phyloP scores from a whole-genome alignment of 2,329 filamentous ascomycete genomes.

The Alternaria sp. region DNA sequence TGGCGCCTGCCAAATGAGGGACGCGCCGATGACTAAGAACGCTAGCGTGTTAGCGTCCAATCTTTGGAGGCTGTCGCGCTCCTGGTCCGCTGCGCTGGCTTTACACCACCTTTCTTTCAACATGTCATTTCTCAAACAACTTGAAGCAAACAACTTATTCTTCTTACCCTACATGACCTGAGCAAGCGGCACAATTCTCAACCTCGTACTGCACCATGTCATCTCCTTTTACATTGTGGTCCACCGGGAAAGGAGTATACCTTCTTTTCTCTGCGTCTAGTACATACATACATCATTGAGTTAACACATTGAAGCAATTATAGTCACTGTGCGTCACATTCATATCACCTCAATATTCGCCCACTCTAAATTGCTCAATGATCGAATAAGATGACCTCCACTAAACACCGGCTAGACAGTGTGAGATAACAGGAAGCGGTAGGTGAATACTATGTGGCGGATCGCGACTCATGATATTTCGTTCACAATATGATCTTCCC shows the following conservation, averaged over 20 bases:
- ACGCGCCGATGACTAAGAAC: neutral
- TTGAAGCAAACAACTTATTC: neutral
- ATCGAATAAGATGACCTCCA: neutral
- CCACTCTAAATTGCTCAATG: neutral
- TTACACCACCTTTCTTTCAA: neutral
- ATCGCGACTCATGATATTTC: neutral
- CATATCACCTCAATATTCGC: neutral
- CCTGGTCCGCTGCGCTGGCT: neutral
- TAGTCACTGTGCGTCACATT: accelerated
- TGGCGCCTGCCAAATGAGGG: neutral
- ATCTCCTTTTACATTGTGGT: neutral
- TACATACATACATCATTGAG: neutral
- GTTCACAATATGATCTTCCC: neutral
- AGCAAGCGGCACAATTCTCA: neutral
- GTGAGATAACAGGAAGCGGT: neutral
- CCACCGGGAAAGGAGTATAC: neutral
- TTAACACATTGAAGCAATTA: neutral
- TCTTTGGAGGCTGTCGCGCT: neutral
- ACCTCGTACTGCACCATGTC: neutral
- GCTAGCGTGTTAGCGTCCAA: neutral
- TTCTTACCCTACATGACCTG: accelerated
- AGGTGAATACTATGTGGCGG: neutral
- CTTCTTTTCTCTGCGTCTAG: neutral
- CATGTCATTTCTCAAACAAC: neutral
- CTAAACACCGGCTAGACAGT: neutral